phyloP scores from a whole-genome alignment of 176 grass and related monocot genomes.

The Oryza officinalis region DNA sequence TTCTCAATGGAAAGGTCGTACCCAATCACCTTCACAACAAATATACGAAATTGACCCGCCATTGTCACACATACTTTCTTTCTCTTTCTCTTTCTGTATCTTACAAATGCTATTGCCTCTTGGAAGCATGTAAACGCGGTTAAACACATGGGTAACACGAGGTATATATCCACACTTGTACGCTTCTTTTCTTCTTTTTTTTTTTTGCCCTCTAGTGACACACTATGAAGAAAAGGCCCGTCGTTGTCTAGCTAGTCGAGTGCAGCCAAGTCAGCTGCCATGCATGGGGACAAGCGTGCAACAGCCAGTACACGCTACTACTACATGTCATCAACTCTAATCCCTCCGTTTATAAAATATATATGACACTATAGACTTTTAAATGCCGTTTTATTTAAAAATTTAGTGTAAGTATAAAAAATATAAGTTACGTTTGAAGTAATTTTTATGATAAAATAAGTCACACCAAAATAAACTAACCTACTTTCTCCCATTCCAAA shows the following conservation, averaged over 20 bases:
- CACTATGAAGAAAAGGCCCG: not conserved
- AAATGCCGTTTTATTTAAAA: too few relatives aligned
- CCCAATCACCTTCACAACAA: not conserved
- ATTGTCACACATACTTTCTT: not conserved
- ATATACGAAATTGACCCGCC: not conserved
- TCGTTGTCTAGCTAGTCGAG: not conserved
- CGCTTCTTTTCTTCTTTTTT: not conserved
- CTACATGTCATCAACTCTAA: not conserved
- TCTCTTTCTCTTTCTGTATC: not conserved
- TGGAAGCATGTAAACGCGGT: not conserved
- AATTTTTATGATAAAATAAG: too few relatives aligned
- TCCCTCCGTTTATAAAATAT: too few relatives aligned
- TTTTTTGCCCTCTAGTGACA: too few relatives aligned
- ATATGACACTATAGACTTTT: too few relatives aligned
- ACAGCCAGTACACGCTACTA: slow-evolving; percentile 23
- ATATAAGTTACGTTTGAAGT: too few relatives aligned
- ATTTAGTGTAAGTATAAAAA: too few relatives aligned
- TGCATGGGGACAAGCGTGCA: slow-evolving; percentile 38
- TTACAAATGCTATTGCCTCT: not conserved
- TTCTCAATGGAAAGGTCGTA: too few relatives aligned
- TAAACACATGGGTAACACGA: not conserved
- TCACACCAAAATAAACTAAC: too few relatives aligned
- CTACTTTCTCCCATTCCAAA: too few relatives aligned
- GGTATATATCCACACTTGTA: not conserved
- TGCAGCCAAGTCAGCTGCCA: slow-evolving; percentile 21